phyloP scores from a whole-genome alignment of 345 rosid species.

The Linum trigynum region DNA sequence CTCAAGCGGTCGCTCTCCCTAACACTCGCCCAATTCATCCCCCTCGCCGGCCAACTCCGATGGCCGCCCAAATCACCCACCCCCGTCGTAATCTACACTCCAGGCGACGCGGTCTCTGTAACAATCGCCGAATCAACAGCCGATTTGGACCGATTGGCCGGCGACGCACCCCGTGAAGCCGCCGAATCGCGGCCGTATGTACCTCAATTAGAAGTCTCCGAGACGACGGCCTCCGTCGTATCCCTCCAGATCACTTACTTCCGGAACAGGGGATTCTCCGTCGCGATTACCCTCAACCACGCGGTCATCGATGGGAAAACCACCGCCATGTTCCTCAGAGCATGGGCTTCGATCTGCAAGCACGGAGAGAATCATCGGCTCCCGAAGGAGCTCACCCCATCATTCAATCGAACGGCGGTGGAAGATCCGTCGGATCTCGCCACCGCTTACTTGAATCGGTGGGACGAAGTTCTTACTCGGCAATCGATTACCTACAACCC shows the following conservation, averaged over 20 bases:
- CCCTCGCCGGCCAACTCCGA: neutral
- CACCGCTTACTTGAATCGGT: neutral
- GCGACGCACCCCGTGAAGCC: neutral
- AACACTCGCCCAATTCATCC: neutral
- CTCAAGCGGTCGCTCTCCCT: neutral
- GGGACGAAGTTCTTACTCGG: neutral
- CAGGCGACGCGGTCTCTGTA: neutral
- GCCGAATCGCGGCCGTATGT: neutral
- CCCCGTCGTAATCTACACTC: neutral
- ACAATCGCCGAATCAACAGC: neutral
- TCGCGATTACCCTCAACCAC: neutral
- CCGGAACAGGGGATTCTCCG: neutral
- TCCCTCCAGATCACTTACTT: neutral
- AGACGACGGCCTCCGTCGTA: neutral
- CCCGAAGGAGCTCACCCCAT: neutral
- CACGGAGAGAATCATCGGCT: neutral
- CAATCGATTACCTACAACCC: neutral
- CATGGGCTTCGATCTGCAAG: neutral
- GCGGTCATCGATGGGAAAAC: neutral
- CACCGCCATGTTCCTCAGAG: neutral
- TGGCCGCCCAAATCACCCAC: neutral
- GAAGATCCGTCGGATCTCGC: neutral
- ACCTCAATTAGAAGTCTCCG: neutral
- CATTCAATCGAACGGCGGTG: neutral
- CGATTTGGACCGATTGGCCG: neutral